Conservation (phyloP, 768 basidiomycete species). For the Cubamyces lactineus region DNA sequence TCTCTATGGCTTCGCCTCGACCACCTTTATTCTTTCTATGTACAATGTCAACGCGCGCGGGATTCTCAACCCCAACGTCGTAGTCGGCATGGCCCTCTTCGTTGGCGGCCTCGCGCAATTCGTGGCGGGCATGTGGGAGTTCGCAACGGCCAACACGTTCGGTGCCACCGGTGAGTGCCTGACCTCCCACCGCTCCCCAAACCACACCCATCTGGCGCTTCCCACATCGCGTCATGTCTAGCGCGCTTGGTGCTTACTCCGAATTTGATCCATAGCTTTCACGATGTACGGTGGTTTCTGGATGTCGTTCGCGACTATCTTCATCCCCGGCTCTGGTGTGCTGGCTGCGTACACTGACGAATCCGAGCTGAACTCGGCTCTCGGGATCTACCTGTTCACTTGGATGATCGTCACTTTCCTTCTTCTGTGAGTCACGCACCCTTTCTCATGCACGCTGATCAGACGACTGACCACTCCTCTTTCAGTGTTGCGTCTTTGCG, state of each 20-base stretch:
- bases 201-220: background rate
- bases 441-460: background rate
- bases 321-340: slow-evolving; percentile 73
- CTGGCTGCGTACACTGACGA: slow-evolving; percentile 49
- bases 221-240: background rate
- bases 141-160: slow-evolving; percentile 61
- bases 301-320: slow-evolving; percentile 78
- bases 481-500: slow-evolving; percentile 52
- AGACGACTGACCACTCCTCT: background rate
- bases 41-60: slow-evolving; percentile 66
- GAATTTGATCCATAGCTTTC: slow-evolving; percentile 55
- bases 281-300: slow-evolving; percentile 86
- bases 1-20: slow-evolving; percentile 82
- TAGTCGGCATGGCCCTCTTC: slow-evolving; percentile 86
- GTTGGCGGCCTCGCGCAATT: slow-evolving; percentile 86
- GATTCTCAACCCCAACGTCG: slow-evolving; percentile 63
- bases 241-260: background rate
- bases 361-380: slow-evolving; percentile 52
- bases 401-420: slow-evolving; percentile 78
- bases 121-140: slow-evolving; percentile 85
- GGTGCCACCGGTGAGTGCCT: slow-evolving; percentile 66
- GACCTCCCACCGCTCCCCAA: background rate
- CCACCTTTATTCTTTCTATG: slow-evolving; percentile 78
- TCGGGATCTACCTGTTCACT: slow-evolving; percentile 74
- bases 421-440: slow-evolving; percentile 53